These are phyloP conservation scores for Mycena venus DNA, from an alignment of 768 basidiomycete species.

Conservation along the genomic window DNA sequence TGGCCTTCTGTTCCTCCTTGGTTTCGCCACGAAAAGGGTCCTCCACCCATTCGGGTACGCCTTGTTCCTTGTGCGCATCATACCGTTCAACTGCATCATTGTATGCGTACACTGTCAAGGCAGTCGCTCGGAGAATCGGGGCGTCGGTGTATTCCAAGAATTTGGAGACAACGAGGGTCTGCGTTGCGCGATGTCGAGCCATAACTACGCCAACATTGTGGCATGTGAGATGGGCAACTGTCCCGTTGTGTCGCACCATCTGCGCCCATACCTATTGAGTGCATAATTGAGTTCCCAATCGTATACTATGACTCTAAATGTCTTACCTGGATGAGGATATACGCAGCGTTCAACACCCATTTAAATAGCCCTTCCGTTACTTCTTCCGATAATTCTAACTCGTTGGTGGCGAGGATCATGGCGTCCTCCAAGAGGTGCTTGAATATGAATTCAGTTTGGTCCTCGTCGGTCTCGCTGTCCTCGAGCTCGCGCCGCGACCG, in stretches of 20 bases:
- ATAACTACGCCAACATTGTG: conserved; percentile 22
- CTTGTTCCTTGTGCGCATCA: background rate
- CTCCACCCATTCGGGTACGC: background rate
- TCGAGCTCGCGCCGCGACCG: background rate
- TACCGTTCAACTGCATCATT: conserved; percentile 11
- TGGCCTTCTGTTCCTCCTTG: background rate
- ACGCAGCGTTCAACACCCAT: conserved; percentile 5
- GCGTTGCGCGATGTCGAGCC: background rate
- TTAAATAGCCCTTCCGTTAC: background rate
- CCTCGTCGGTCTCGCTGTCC: background rate
- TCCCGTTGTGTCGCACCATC: conserved; percentile 17
- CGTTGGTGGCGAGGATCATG: background rate
- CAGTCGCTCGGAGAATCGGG: conserved; percentile 15
- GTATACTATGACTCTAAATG: background rate
- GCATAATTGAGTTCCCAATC: background rate
- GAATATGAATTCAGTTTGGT: background rate
- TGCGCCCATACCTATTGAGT: conserved; percentile 18
- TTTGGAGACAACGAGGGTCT: background rate
- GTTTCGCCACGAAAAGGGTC: conserved; percentile 13
- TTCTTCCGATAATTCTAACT: background rate
- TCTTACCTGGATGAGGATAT: conserved; percentile 21
- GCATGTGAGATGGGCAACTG: conserved; percentile 14
- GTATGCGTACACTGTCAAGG: conserved; percentile 22
- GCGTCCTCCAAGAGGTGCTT: background rate
- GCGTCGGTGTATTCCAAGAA: conserved; percentile 11